Base-by-base conservation (phyloP, 257 asterid species). In the Solanum lignicaule region DNA sequence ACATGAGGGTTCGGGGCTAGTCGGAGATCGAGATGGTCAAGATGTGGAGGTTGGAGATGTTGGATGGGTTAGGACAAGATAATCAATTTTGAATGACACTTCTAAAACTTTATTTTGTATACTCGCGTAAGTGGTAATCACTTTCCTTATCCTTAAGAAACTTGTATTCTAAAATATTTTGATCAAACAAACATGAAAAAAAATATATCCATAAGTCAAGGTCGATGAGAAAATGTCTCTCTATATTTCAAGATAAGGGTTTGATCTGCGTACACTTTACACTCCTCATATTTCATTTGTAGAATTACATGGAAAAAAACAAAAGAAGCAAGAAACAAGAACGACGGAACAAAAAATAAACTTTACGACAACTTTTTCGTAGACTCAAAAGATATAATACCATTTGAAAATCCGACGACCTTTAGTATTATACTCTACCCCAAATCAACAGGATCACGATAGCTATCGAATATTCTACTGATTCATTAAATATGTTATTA, bases 111-210 rank as follows among this genome's bases (percentile, higher is more conserved):
- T 7, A 27, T 68, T 68, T 66, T 66, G 3, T 9, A 11, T 65
- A 0, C 20, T 68, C 7, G 0, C 4, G 2, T 11, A 0, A 11
- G 18, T 11, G 72, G 0, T 18, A 25, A 3, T 25, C 9, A 25
- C 13, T 68, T 68, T 68, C 4, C 5, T 27, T 15, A 68, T 68
- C 0, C 4, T 29, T 68, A 5, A 29, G 13, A 29, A 69, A 69
- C 3, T 29, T 69, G 6, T 31, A 6, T 29, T 29, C 0, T 1
- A 69, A 68, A 6, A 14, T 3, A 27, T 68, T 27, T 69, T 69
- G n/a, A 68, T 1, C 21, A 29, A 66, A 15, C 1, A 14, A 68
- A 27, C 75, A 68, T 27, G 21, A 68, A 29, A 20, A 52, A 52
- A 46, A 52, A 68, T 13, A 14, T 2, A 66, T 27, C 20, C 2